A percentile compares a stretch with the other conserved stretches of the same genome.
Evolutionary conservation across 2,329 filamentous ascomycete species (phyloP).

Genomic region (Pestalotiopsis sp.): DNA sequence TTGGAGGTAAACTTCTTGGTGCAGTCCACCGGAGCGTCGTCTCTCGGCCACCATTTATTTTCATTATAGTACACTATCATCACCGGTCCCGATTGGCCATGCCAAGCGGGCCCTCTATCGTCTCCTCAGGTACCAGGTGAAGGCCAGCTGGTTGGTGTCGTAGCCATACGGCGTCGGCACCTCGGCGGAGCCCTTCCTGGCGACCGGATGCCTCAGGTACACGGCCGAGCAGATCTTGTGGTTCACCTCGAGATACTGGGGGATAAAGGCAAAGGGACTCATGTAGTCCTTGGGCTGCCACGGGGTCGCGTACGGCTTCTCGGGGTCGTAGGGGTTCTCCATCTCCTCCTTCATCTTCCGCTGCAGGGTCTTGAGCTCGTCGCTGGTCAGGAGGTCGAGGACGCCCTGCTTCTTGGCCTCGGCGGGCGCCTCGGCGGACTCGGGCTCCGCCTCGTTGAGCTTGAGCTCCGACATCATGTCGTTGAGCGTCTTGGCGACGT

Average conservation of each 20-base stretch:
- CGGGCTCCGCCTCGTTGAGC: constrained; percentile 28
- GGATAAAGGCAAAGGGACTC: constrained; percentile 92
- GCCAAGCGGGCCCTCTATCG: constrained; percentile 46
- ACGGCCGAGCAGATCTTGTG: constrained; percentile 95
- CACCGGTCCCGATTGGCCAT: not conserved
- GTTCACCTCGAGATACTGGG: constrained; percentile 94
- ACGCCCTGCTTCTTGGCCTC: constrained; percentile 26
- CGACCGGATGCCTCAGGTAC: constrained; percentile 92
- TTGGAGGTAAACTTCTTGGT: not conserved
- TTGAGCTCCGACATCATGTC: constrained; percentile 50
- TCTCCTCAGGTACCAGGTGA: constrained; percentile 91
- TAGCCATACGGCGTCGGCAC: constrained; percentile 81
- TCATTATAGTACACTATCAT: constrained; percentile 5
- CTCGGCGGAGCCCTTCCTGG: constrained; percentile 76
- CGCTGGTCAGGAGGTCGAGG: constrained; percentile 45
- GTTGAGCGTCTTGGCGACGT: constrained; percentile 57
- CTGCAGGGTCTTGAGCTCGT: constrained; percentile 57
- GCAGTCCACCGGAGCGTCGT: not conserved
- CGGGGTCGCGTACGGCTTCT: constrained; percentile 87
- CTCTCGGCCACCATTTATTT: not conserved
- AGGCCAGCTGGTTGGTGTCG: constrained; percentile 76
- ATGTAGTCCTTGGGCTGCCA: constrained; percentile 89
- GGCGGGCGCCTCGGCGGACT: constrained; percentile 14
- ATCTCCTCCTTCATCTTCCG: constrained; percentile 63
- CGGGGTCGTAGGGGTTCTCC: constrained; percentile 75